Conservation (phyloP, 176 grass and related monocot genomes). For the Luzula sylvatica region DNA sequence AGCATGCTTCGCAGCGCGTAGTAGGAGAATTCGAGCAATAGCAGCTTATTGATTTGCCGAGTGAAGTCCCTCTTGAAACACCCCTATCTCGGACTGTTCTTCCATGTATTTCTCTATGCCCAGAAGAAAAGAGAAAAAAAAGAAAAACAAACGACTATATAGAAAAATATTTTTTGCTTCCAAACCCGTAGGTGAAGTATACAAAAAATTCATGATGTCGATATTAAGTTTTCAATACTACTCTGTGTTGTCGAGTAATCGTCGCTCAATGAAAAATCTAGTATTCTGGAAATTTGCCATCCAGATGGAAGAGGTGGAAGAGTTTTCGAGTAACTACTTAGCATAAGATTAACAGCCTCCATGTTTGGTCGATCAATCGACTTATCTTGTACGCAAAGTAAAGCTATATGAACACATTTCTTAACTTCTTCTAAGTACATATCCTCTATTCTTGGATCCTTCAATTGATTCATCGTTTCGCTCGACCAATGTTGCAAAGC, state of each 20-base stretch:
- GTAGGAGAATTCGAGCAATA: too few relatives aligned
- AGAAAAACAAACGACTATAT: too few relatives aligned
- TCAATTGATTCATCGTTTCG: background rate
- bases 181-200: too few relatives aligned
- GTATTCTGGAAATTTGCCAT: background rate
- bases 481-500: constrained; percentile 10
- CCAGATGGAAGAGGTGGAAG: constrained; percentile 1
- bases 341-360: constrained; percentile 13
- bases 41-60: too few relatives aligned
- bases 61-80: too few relatives aligned
- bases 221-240: background rate
- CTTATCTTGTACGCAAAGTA: constrained; percentile 18
- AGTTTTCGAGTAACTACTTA: constrained; percentile 21
- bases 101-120: too few relatives aligned
- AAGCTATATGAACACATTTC: constrained; percentile 16
- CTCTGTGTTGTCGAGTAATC: background rate
- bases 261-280: background rate
- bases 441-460: constrained; percentile 11
- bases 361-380: constrained; percentile 1
- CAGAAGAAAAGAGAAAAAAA: too few relatives aligned
- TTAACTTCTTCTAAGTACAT: constrained; percentile 12
- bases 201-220: too few relatives aligned
- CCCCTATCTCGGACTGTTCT: too few relatives aligned
- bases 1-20: too few relatives aligned
- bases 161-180: too few relatives aligned